These are phyloP conservation scores for Fusarium equiseti DNA, from an alignment of 2,329 filamentous ascomycete genomes.

Conservation along the genomic window DNA sequence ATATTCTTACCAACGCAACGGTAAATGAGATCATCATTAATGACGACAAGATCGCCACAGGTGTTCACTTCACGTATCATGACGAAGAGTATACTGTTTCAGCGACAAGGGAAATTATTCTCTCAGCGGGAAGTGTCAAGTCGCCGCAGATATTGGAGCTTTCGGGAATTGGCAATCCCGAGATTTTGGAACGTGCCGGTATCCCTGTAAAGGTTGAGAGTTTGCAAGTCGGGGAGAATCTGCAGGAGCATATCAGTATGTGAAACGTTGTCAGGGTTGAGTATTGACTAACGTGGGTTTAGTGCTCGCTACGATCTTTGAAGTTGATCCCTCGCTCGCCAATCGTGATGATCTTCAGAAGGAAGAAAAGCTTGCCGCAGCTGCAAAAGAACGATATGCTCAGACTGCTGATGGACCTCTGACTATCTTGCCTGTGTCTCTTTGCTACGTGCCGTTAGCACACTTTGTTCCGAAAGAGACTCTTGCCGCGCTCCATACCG, in stretches of 20 bases:
- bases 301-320: constrained; percentile 60
- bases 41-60: constrained; percentile 46
- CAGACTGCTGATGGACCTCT: constrained; percentile 51
- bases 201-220: constrained; percentile 56
- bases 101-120: constrained; percentile 65
- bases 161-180: constrained; percentile 67
- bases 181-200: constrained; percentile 53
- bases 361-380: constrained; percentile 46
- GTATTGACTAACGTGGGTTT: constrained; percentile 27
- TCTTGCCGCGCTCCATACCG: constrained; percentile 41
- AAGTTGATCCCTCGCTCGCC: constrained; percentile 57
- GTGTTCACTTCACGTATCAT: constrained; percentile 52
- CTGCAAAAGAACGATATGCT: constrained; percentile 52
- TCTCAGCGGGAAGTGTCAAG: constrained; percentile 68
- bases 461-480: constrained; percentile 47
- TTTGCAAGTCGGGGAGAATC: constrained; percentile 61
- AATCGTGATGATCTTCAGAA: constrained; percentile 56
- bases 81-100: constrained; percentile 54
- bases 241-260: constrained; percentile 60
- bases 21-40: constrained; percentile 47
- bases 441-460: constrained; percentile 58
- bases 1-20: constrained; percentile 50
- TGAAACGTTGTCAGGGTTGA: background rate
- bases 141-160: constrained; percentile 71
- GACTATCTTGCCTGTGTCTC: constrained; percentile 55